phyloP scores from a whole-genome alignment of 2,329 filamentous ascomycete genomes.

The Grosmannia huntii region DNA sequence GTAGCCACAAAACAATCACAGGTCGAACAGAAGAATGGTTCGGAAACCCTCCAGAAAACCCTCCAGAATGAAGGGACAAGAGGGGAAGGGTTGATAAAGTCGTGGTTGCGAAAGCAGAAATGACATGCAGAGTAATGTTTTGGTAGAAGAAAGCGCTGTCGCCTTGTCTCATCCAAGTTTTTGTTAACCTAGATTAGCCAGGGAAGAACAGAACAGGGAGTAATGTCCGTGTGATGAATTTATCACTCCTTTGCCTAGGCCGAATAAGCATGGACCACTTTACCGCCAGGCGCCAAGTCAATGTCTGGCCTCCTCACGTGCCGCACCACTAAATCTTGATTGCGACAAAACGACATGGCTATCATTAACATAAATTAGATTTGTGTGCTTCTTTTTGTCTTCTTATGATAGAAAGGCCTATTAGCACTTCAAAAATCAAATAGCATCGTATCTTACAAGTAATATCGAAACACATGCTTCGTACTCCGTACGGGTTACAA shows the following conservation, averaged over 20 bases:
- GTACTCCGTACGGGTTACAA: too few species aligned
- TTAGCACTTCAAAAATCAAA: neutral
- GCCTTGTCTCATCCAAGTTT: neutral
- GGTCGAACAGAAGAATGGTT: too few species aligned
- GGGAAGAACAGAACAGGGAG: neutral
- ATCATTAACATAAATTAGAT: neutral
- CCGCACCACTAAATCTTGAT: neutral
- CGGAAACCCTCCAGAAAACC: neutral
- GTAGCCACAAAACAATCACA: neutral
- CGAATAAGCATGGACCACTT: neutral
- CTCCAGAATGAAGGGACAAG: too few species aligned
- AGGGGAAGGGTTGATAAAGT: neutral
- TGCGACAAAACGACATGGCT: neutral
- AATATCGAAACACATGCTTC: neutral
- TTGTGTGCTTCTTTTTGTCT: neutral
- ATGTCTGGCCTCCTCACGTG: slow-evolving; percentile 1
- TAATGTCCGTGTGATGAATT: neutral
- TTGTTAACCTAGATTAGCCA: neutral
- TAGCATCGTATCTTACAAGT: neutral
- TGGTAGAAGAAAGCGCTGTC: neutral
- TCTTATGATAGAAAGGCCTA: too few species aligned
- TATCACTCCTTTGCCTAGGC: neutral
- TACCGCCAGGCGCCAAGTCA: neutral
- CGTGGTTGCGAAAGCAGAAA: neutral
- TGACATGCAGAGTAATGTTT: neutral